Base-by-base conservation (phyloP, 2,329 filamentous ascomycete species). In the Colletotrichum echinochloae region DNA sequence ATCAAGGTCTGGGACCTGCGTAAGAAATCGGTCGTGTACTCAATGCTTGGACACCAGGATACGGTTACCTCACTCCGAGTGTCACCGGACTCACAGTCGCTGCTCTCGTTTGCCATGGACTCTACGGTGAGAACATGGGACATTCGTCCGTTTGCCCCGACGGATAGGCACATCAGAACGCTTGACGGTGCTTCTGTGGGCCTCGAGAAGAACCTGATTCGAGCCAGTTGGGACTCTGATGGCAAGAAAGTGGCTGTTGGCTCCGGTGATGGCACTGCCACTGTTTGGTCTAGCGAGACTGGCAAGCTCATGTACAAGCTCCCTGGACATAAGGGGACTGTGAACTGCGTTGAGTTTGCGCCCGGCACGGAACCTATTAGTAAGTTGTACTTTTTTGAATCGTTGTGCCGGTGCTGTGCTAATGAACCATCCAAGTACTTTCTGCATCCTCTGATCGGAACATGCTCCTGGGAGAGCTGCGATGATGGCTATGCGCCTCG, bases 1-100 rank as follows among this genome's bases (percentile, higher is more conserved):
- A 97, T 99, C 79, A 94, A 95, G 76, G 95, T 97, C 26, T 99
- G 96, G 95, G 96, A 99, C 81, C 83, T 98, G 77, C 90, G 96
- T 74, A 98, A 97, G 84, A 94, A 97, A 81, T 89, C 92, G 8
- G 89, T 97, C 3, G 90, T 94, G 7, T 98, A 98, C 81, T 92
- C 92, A 1, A 91, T 99, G 86, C 82, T 92, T 16, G 96, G 96
- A 0, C 96, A 99, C 79, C 92, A 90, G 63, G 96, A 99, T 78
- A 98, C 95, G 0, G 87, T 99, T 73, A 97, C 95, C 3, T 97
- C 94, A 16, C 85, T 99, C 56, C 87, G 92, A 64, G 89, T 98
- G n/a, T 98, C 95, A 2, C 95, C 96, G 0, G 95, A 99, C 79
- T 93, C 93, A 48, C 95, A 98, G 80, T 92, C 92, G 0, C 87